Base-by-base conservation (phyloP, 176 grass and related monocot species). In the Aechmea fasciata region DNA sequence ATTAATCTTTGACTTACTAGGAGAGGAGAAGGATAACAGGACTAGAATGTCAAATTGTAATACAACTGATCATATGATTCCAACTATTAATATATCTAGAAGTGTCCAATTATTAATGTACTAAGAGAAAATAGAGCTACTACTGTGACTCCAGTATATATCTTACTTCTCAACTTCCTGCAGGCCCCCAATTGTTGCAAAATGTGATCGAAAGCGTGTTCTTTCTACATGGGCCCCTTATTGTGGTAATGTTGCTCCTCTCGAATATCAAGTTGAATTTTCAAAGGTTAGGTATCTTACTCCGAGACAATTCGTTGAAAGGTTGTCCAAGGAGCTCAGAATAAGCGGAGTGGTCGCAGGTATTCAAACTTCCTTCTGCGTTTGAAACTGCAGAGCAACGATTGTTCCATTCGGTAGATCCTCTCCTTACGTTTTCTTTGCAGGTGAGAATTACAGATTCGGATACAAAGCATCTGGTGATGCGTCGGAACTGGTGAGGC, bases 391-490 rank as follows among this genome's bases (percentile, higher is more conserved):
- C 48, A 57, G 11, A 15, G 11, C 11, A 74, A 50, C 25, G 55
- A n/a, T 18, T 61, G 41, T 70, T 64, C 14, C 33, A 49, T 70
- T 59, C 50, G 64, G 65, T 70, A 10, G 72, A 73, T 77, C 11
- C 70, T 76, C 74, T 77, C 11, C 63, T 76, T 69, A 24, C 82
- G 50, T 74, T 64, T 65, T 49, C 49, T 87, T 41, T 23, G 64
- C 75, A 99, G 94, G 94, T 66, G 86, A 92, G 70, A 99, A 99
- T 73, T 99, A 99, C 50, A 84, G 94, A 83, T 99, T 99, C 76
- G 94, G 94, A n/a, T 99, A 99, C 69, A 99, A 86, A 82, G 89
- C 94, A 71, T 89, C 94, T 22, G 89, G 94, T 77, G 89, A 99
- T 75, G 84, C 94, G 65, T 53, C 61, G 3, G 77, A 85, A 15